phyloP scores from a whole-genome alignment of 176 grass and related monocot species.

The Zea mays region DNA sequence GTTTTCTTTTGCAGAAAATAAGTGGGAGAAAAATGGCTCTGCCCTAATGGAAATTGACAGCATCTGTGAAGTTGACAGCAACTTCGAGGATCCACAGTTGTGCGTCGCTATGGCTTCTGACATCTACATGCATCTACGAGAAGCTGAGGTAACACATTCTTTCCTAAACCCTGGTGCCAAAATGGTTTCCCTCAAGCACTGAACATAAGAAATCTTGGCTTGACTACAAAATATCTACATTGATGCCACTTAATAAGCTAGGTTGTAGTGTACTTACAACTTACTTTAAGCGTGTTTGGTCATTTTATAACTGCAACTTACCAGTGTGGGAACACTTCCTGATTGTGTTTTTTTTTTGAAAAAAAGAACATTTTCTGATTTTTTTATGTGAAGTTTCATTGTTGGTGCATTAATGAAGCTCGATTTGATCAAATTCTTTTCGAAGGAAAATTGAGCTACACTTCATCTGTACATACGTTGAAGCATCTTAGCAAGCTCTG shows the following conservation, averaged over 20 bases:
- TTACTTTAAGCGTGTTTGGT: no score
- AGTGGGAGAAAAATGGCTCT: conserved; percentile 50
- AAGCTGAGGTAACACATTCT: no score
- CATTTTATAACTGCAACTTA: not conserved
- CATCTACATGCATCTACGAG: conserved; percentile 84
- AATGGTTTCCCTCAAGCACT: no score
- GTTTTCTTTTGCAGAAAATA: conserved; percentile 45
- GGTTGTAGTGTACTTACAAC: not conserved
- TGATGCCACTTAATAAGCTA: not conserved
- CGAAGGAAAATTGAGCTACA: no score
- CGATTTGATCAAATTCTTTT: no score
- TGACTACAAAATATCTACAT: not conserved
- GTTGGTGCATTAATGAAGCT: no score
- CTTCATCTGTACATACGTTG: no score
- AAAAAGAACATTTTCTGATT: no score
- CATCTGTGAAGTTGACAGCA: conserved; percentile 61
- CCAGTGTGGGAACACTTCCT: not conserved
- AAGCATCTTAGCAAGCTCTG: no score
- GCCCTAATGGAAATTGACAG: conserved; percentile 61
- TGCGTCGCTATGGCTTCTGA: conserved; percentile 89
- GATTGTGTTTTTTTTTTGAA: no score
- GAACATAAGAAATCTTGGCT: not conserved
- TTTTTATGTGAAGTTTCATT: no score
- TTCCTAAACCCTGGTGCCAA: no score
- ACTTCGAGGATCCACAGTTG: conserved; percentile 71